Percentiles rank a stretch among this genome's conserved stretches.
Evolutionary conservation across 768 basidiomycete species (phyloP).

Genomic region (Hericium erinaceus): DNA sequence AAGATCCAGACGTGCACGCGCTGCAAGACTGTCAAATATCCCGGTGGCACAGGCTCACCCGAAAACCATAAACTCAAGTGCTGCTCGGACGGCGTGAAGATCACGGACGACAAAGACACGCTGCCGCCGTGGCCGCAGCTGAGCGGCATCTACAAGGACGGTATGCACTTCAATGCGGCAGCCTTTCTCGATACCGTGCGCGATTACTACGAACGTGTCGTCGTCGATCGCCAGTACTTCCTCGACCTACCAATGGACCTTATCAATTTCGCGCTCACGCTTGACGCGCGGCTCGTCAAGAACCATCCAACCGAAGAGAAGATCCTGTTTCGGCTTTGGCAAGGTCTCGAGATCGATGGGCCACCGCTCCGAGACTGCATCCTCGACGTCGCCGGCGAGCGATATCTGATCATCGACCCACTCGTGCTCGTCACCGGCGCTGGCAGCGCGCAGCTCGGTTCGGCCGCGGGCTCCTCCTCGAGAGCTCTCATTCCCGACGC

Average conservation of each 20-base stretch:
- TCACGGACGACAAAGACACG: background rate
- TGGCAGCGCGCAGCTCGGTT: too few relatives aligned
- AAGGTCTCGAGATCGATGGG: too few relatives aligned
- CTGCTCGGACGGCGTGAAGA: slow-evolving; percentile 11
- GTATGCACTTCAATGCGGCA: slow-evolving; percentile 2
- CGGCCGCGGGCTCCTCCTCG: too few relatives aligned
- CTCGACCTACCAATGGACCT: background rate
- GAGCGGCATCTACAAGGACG: slow-evolving; percentile 3
- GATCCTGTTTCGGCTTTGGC: too few relatives aligned
- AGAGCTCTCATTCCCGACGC: too few relatives aligned
- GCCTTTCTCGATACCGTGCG: background rate
- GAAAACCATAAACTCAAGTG: slow-evolving; percentile 6
- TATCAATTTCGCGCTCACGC: too few relatives aligned
- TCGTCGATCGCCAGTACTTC: background rate
- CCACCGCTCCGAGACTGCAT: too few relatives aligned
- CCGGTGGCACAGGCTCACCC: background rate
- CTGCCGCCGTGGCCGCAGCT: slow-evolving; percentile 9
- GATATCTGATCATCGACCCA: too few relatives aligned
- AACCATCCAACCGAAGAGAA: too few relatives aligned
- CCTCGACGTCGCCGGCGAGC: too few relatives aligned
- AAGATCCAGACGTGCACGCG: background rate
- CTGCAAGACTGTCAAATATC: background rate
- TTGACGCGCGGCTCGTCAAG: too few relatives aligned
- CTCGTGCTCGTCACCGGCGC: too few relatives aligned
- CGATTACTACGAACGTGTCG: background rate